Conservation (phyloP, 257 asterid genomes). For the Primulina eburnea region DNA sequence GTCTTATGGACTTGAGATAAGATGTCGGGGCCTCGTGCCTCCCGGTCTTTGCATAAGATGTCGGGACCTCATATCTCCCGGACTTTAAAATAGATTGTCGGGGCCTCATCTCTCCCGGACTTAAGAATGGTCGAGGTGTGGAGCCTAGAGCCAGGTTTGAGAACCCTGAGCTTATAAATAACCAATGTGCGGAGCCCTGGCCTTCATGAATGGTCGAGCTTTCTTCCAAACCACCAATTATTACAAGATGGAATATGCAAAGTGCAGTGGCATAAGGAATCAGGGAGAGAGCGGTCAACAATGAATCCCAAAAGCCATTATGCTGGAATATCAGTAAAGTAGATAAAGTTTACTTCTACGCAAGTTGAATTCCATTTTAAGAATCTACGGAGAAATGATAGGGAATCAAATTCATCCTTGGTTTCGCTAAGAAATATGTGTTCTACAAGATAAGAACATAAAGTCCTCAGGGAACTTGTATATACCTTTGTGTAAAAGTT, state of each 20-base stretch:
- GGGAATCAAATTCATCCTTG: neutral
- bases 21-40: too few relatives aligned
- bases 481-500: neutral
- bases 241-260: constrained; percentile 23
- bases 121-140: too few relatives aligned
- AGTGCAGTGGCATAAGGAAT: constrained; percentile 19
- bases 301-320: constrained; percentile 29
- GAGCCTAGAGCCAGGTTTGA: too few relatives aligned
- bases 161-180: too few relatives aligned
- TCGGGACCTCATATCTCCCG: too few relatives aligned
- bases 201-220: too few relatives aligned
- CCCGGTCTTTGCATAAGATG: too few relatives aligned
- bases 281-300: constrained; percentile 20
- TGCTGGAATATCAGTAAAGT: constrained; percentile 24
- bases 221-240: constrained; percentile 30
- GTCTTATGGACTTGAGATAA: too few relatives aligned
- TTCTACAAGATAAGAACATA: constrained; percentile 13
- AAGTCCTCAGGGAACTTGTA: neutral
- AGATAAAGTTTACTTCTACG: constrained; percentile 9
- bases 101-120: too few relatives aligned
- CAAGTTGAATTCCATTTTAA: constrained; percentile 23
- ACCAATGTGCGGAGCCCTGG: too few relatives aligned
- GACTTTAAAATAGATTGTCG: too few relatives aligned
- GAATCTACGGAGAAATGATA: constrained; percentile 10
- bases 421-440: constrained; percentile 17